phyloP scores from a whole-genome alignment of 805 yeast species.

The Kazachstania africana region DNA sequence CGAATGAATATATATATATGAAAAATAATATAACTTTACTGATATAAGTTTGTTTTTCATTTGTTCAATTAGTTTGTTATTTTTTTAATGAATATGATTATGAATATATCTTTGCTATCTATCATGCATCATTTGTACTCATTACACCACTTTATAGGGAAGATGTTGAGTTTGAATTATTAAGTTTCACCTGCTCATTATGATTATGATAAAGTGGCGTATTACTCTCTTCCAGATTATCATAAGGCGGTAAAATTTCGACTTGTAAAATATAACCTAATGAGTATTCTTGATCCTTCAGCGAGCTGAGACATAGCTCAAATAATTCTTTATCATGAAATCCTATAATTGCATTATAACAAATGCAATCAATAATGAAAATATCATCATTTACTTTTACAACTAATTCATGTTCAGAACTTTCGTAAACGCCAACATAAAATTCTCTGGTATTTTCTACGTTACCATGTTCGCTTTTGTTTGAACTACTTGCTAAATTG shows the following conservation, averaged over 20 bases:
- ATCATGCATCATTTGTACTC: not conserved
- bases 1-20: no score
- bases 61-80: not conserved
- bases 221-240: conserved; percentile 6
- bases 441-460: conserved; percentile 23
- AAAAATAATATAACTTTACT: no score
- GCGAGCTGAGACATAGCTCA: conserved; percentile 14
- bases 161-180: no score
- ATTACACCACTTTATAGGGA: not conserved
- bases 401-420: conserved; percentile 11
- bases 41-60: not conserved
- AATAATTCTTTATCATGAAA: conserved; percentile 22
- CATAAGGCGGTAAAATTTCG: conserved; percentile 16
- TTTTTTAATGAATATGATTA: no score
- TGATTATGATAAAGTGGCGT: not conserved
- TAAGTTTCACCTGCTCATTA: not conserved
- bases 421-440: conserved; percentile 27
- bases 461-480: no score
- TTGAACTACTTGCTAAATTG: conserved; percentile 5
- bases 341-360: conserved; percentile 25
- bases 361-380: conserved; percentile 14
- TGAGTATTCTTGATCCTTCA: conserved; percentile 23
- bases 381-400: conserved; percentile 10
- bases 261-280: conserved; percentile 18
- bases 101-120: not conserved